These are phyloP conservation scores for Tympanopsis confertula DNA, from an alignment of 2,329 filamentous ascomycete genomes.

Conservation along the genomic window DNA sequence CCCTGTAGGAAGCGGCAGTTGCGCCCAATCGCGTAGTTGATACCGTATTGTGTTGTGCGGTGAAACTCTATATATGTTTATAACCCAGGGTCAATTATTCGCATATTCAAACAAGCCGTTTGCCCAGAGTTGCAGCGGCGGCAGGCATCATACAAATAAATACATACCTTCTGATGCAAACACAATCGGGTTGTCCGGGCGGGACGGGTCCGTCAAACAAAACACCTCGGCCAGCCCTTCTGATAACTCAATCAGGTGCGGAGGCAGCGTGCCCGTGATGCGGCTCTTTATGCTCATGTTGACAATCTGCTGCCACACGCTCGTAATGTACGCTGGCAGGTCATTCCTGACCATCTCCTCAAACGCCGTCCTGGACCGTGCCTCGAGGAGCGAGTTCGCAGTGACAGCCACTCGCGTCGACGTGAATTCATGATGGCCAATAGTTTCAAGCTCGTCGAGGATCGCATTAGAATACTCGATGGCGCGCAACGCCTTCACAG, in stretches of 20 bases:
- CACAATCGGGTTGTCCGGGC: constrained; percentile 64
- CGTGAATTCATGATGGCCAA: constrained; percentile 44
- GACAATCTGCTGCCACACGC: constrained; percentile 58
- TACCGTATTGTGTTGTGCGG: constrained; percentile 25
- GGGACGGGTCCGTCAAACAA: constrained; percentile 63
- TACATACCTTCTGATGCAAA: neutral
- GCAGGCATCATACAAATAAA: neutral
- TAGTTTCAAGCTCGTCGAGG: constrained; percentile 43
- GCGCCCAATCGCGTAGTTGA: constrained; percentile 25
- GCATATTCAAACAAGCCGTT: constrained; percentile 2
- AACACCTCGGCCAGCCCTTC: constrained; percentile 69
- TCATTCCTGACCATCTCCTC: constrained; percentile 54
- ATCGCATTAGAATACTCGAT: constrained; percentile 63
- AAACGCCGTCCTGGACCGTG: constrained; percentile 53
- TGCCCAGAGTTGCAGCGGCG: neutral
- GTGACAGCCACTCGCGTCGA: constrained; percentile 33
- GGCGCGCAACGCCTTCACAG: constrained; percentile 58
- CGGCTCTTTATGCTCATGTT: constrained; percentile 58
- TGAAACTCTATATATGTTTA: constrained; percentile 28
- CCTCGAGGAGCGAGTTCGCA: constrained; percentile 44
- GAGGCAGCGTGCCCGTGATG: constrained; percentile 55
- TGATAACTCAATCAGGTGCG: constrained; percentile 54
- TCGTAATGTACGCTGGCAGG: constrained; percentile 60
- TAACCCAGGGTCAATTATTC: neutral
- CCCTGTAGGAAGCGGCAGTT: constrained; percentile 32